Percentiles rank a stretch among this genome's conserved stretches.
phyloP scores from a whole-genome alignment of 768 basidiomycete genomes.

The Tulasnella sp. region DNA sequence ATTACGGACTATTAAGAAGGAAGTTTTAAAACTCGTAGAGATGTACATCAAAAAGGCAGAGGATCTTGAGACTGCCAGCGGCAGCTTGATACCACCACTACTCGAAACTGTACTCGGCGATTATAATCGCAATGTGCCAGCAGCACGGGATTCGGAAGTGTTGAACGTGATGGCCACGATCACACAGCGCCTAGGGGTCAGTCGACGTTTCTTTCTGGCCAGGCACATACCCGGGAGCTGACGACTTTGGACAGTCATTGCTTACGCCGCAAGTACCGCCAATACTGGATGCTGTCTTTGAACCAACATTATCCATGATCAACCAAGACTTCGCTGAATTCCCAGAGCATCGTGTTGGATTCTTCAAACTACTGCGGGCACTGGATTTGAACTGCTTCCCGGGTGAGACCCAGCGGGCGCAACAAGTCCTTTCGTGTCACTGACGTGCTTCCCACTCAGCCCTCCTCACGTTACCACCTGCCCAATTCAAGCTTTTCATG shows the following conservation, averaged over 20 bases:
- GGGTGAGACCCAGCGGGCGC: constrained; percentile 38
- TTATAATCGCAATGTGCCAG: constrained; percentile 87
- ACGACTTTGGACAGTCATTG: constrained; percentile 43
- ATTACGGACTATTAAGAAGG: constrained; percentile 94
- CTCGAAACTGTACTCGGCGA: constrained; percentile 97
- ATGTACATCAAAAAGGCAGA: constrained; percentile 96
- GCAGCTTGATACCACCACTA: constrained; percentile 85
- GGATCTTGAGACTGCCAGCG: constrained; percentile 87
- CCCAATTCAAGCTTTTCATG: constrained; percentile 95
- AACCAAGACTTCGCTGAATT: constrained; percentile 99
- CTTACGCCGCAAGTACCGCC: constrained; percentile 91
- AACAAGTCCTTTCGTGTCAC: background rate
- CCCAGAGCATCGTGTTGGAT: constrained; percentile 93
- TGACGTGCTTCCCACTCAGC: constrained; percentile 36
- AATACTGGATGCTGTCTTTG: constrained; percentile 93
- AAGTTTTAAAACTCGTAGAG: constrained; percentile 94
- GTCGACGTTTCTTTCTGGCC: constrained; percentile 25
- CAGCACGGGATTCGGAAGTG: constrained; percentile 92
- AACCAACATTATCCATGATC: constrained; percentile 95
- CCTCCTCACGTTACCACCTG: constrained; percentile 73
- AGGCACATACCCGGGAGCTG: background rate
- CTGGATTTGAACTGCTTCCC: constrained; percentile 95
- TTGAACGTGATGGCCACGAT: constrained; percentile 96
- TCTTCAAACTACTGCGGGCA: constrained; percentile 89
- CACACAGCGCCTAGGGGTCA: constrained; percentile 74